These are phyloP conservation scores for Plasmodium chabaudi DNA, from an alignment of 169 alveolate genomes.

Conservation along the genomic window DNA sequence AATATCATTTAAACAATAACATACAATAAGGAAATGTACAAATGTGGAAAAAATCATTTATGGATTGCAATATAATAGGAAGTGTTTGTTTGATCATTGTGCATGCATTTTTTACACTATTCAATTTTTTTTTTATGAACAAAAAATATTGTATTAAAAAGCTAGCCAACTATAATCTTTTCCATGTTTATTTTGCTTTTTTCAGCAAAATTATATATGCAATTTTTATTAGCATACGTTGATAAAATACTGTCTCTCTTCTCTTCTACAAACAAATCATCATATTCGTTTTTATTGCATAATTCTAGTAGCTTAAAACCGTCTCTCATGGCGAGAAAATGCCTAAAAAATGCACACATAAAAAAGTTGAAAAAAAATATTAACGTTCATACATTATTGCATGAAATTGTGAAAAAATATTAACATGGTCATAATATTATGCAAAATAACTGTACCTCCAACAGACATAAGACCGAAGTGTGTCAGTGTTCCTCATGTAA, in stretches of 20 bases:
- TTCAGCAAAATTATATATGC: conserved; percentile 17
- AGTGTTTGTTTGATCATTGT: neutral
- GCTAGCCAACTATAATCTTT: neutral
- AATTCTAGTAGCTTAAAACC: conserved; percentile 12
- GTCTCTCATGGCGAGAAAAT: conserved; percentile 23
- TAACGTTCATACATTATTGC: neutral
- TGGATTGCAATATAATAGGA: too few relatives aligned
- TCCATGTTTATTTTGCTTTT: neutral
- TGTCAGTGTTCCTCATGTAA: conserved; percentile 15
- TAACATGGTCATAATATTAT: too few relatives aligned
- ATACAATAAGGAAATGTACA: too few relatives aligned
- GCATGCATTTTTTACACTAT: neutral
- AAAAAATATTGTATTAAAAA: neutral
- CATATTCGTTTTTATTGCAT: conserved; percentile 22
- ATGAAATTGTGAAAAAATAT: neutral
- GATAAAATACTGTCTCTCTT: conserved; percentile 20
- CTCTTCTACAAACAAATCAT: conserved; percentile 24
- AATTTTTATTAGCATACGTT: conserved; percentile 18
- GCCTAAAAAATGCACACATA: neutral
- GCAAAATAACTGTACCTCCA: conserved; percentile 19
- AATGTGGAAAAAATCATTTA: too few relatives aligned
- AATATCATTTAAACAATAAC: too few relatives aligned
- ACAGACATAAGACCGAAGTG: conserved; percentile 18
- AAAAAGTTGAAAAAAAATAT: neutral
- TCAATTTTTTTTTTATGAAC: too few relatives aligned